These are phyloP conservation scores for Parastagonospora avenae DNA, from an alignment of 2,329 filamentous ascomycete genomes.

Conservation along the genomic window DNA sequence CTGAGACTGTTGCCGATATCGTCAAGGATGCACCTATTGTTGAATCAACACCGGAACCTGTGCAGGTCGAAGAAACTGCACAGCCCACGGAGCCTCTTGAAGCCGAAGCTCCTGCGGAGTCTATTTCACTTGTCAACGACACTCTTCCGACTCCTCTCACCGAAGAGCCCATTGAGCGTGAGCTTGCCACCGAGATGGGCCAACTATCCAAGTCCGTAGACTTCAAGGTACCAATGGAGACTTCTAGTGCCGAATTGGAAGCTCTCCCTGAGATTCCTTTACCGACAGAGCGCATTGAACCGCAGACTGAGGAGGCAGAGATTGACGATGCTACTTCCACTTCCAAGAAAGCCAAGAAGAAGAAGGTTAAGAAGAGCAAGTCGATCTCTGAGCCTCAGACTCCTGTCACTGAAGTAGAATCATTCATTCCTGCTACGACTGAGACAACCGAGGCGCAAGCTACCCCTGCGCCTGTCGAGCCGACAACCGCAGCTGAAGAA, in stretches of 20 bases:
- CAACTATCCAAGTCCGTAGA: slow-evolving; percentile 16
- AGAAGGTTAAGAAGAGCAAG: slow-evolving; percentile 33
- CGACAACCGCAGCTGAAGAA: slow-evolving; percentile 1
- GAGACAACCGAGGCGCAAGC: not conserved
- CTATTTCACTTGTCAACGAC: not conserved
- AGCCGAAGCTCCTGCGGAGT: not conserved
- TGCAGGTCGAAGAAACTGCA: not conserved
- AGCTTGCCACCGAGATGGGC: slow-evolving; percentile 55
- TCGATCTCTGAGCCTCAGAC: slow-evolving; percentile 24
- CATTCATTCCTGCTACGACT: not conserved
- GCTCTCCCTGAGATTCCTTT: slow-evolving; percentile 3
- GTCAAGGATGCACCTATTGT: not conserved
- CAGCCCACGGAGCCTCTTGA: not conserved
- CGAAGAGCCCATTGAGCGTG: slow-evolving; percentile 59
- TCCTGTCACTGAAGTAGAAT: slow-evolving; percentile 12
- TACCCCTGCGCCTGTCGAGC: not conserved
- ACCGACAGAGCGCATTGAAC: not conserved
- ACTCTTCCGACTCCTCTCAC: not conserved
- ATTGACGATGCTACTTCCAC: slow-evolving; percentile 2
- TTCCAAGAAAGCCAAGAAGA: slow-evolving; percentile 37
- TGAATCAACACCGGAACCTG: not conserved
- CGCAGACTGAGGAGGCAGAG: slow-evolving; percentile 1
- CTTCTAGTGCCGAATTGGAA: not conserved
- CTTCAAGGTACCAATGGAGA: slow-evolving; percentile 5
- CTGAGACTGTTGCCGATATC: not conserved